Evolutionary conservation across 257 asterid genomes (phyloP), one percentile per base, ranked within the genome.

Genomic region (Capsicum pubescens): DNA sequence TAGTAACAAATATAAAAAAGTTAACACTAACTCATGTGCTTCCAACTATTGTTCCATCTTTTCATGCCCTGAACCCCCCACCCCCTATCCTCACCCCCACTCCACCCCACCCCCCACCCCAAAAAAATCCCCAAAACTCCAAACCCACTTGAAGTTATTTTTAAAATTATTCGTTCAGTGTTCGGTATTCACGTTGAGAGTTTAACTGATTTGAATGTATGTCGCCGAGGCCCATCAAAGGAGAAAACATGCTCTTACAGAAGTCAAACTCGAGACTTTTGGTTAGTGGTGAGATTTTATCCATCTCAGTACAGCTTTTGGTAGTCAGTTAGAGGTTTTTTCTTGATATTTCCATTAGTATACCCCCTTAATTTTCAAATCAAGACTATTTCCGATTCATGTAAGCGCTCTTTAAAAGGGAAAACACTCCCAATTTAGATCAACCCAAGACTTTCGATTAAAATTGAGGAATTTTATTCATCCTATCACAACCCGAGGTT

Each of bases 21-120:
- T 81, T 60, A 68, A 83, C 90, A 88, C 90, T 71, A 84, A 86
- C 89, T 90, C 97, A 90, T 88, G 97, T 93, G 94, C 94, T 85
- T 85, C 93, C 97, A 91, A 90, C 93, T 89, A 89, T 86, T 87
- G 91, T 87, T 88, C 90, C 97, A 88, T 91, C 97, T 90, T 92
- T 94, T 90, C 83, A 80, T 80, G 74, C 72, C 42, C 4, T 19
- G 59, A 10, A 13, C 0, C 13, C 11, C 12, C 10, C 3, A 3
- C 17, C 8, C 1, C 17, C 36, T 5, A 9, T 14, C 63, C 1
- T 6, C 6, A 10, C 6, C 3, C 6, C 12, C 48, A 1, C 54
- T 26, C 26, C 26, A 26, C 11, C 11, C 10, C 3, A 36, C 17
- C 8, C 3, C 17, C 6, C 3, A 2, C 3, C 6, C 44, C 8